Percentiles rank a stretch among this genome's conserved stretches.
phyloP scores from a whole-genome alignment of 2,329 filamentous ascomycete genomes.

The Botrytis elliptica region DNA sequence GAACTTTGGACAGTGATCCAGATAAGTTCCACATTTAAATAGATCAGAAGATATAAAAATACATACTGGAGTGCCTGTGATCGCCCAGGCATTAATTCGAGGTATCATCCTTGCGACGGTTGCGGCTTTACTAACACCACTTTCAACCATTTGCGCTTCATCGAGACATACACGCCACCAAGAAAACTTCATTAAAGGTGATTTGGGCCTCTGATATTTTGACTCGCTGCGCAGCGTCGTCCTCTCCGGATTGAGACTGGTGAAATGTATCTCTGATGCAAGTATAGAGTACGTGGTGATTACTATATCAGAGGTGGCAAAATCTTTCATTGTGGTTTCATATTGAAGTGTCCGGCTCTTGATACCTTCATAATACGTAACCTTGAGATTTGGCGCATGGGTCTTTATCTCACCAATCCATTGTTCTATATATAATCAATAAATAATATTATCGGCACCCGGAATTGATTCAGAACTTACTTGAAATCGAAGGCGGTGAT shows the following conservation, averaged over 20 bases:
- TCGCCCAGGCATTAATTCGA: constrained; percentile 83
- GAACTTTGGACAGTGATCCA: not conserved
- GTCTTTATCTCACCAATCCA: constrained; percentile 60
- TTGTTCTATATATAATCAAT: constrained; percentile 45
- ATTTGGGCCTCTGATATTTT: constrained; percentile 64
- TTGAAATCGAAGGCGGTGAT: constrained; percentile 51
- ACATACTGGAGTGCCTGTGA: constrained; percentile 83
- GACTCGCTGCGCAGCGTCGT: constrained; percentile 58
- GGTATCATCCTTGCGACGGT: constrained; percentile 77
- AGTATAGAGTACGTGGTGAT: constrained; percentile 69
- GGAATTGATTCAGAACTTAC: constrained; percentile 2
- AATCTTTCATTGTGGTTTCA: constrained; percentile 43
- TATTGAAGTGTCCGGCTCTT: constrained; percentile 38
- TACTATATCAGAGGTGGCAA: constrained; percentile 57
- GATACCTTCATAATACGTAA: constrained; percentile 56
- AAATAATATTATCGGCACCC: not conserved
- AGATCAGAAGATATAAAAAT: not conserved
- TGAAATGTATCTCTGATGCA: constrained; percentile 77
- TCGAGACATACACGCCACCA: constrained; percentile 86
- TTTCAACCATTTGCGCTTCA: constrained; percentile 92
- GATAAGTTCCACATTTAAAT: not conserved
- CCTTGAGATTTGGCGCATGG: constrained; percentile 57
- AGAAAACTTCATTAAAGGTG: constrained; percentile 71
- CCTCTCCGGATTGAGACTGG: constrained; percentile 67
- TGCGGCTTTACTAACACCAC: constrained; percentile 79